Evolutionary conservation across 1,139 yeast genomes (phyloP), one percentile per base, ranked within the genome.

Genomic region (Taphrina flavorubra): DNA sequence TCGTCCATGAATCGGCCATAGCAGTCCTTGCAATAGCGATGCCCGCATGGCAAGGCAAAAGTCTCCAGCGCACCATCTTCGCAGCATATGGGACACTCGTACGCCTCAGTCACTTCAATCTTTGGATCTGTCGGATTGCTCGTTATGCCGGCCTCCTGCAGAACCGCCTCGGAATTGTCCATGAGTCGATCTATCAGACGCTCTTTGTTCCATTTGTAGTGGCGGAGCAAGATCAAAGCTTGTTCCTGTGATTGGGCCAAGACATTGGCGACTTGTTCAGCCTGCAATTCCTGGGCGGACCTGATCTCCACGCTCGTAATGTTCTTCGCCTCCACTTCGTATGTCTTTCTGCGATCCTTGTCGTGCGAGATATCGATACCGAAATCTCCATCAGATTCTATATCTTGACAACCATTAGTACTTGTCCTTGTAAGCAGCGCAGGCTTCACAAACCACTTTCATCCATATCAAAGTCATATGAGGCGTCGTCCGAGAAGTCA

Each of bases 151-250:
- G 86, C 84, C 14, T 78, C 78, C 4, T 76, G 74, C 47, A 84
- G 76, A 1, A 87, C 80, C 16, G 78, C 76, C 5, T 78, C 79
- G 66, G 84, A 80, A 70, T 85, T 80, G 62, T 84, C 88, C 74
- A 88, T 86, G 78, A 84, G 90, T 58, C 82, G 83, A 71, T 90
- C 92, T 67, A 90, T 80, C 53, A 90, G 82, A 65, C 84, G 84
- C 70, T 90, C 95, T 58, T 84, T 84, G 76, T 88, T 90, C 97
- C 97, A 91, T 63, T 84, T 82, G 76, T 81, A 87, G 69, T 80
- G 77, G 65, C 88, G 86, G 55, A 90, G 80, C 76, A 92, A 78
- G 1, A 86, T 77, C 34, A 86, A 76, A 13, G 85, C 84, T 67
- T 81, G 82, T 8, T 79, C 78, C 8, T 77, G 72, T 59, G 83